Conservation (phyloP, 1,139 yeast species). For the Lodderomyces metapsilosis region DNA sequence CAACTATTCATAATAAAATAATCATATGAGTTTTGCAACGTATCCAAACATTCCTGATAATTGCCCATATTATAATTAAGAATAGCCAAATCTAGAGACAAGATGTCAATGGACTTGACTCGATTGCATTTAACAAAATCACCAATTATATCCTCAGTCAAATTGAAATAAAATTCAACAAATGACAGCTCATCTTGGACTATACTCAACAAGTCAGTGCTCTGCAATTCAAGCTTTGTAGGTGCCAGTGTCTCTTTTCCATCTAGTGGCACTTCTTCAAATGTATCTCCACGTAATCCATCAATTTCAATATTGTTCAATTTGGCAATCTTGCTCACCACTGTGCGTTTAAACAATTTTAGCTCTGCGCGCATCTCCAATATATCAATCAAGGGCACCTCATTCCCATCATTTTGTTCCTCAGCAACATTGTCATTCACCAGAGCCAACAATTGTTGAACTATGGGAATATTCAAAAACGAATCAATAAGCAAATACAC, state of each 20-base stretch:
- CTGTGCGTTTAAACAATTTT: slow-evolving; percentile 43
- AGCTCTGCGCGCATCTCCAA: slow-evolving; percentile 49
- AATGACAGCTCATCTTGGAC: slow-evolving; percentile 17
- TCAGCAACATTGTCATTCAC: slow-evolving; percentile 8
- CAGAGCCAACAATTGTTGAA: slow-evolving; percentile 19
- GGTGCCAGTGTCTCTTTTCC: slow-evolving; percentile 12
- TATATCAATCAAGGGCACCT: slow-evolving; percentile 25
- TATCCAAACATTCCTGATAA: slow-evolving; percentile 58
- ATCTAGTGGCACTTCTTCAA: slow-evolving; percentile 25
- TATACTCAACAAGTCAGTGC: slow-evolving; percentile 5
- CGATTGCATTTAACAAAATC: slow-evolving; percentile 50
- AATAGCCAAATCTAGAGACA: slow-evolving; percentile 81
- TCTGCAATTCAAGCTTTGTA: too few species aligned
- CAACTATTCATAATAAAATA: slow-evolving; percentile 70
- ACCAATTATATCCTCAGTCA: slow-evolving; percentile 44
- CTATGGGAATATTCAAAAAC: slow-evolving; percentile 28
- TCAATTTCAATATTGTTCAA: slow-evolving; percentile 33
- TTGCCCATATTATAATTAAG: slow-evolving; percentile 59
- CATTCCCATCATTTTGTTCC: slow-evolving; percentile 6
- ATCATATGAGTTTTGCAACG: slow-evolving; percentile 66
- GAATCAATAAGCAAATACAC: slow-evolving; percentile 30
- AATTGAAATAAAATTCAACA: slow-evolving; percentile 25
- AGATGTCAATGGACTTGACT: slow-evolving; percentile 65
- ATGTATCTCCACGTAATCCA: slow-evolving; percentile 18
- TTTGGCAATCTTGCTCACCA: slow-evolving; percentile 37